Base-by-base conservation (phyloP, 176 grass and related monocot species). In the Zizania latifolia region DNA sequence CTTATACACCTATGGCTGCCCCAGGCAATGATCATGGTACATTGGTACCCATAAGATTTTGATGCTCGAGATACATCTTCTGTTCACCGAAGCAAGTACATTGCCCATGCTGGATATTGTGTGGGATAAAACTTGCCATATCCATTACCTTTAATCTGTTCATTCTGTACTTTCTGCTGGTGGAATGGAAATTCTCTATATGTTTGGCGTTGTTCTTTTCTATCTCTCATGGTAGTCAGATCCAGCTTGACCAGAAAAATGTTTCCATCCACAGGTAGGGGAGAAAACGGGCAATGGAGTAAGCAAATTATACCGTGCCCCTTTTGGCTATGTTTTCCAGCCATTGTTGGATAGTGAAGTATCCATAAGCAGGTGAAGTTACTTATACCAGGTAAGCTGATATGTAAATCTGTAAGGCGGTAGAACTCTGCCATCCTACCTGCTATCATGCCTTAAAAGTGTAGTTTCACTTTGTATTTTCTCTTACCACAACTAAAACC, bases 21-120 rank as follows among this genome's bases (percentile, higher is more conserved):
- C n/a, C 44, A 79, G 37, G 48, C 4, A 14, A 62, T 87, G 33
- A 72, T 80, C 75, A 72, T 72, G 57, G 59, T 78, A 58, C 60
- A 19, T 1, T 72, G 57, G 59, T 78, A 58, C 60, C 26, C 2
- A 8, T 29, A 43, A 83, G 78, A 70, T 87, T 69, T 79, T 79
- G 80, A 74, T 79, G 59, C 19, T 27, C 32, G 67, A 83, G 60
- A 83, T 61, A 57, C 67, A 39, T 78, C 24, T 38, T 76, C n/a
- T 79, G 70, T 71, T 65, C 64, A 35, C 37, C 1, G 1, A 69
- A 68, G 43, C 36, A 75, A 79, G 45, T 80, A 64, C 62, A 79
- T 75, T 79, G 70, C 36, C 24, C 2, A 22, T 16, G 56, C 30
- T 51, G 19, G 75, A 66, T 8, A 15, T 37, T 54, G 53, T 88